Conservation (phyloP, 495 filamentous ascomycete genomes). For the Parathielavia appendiculata region DNA sequence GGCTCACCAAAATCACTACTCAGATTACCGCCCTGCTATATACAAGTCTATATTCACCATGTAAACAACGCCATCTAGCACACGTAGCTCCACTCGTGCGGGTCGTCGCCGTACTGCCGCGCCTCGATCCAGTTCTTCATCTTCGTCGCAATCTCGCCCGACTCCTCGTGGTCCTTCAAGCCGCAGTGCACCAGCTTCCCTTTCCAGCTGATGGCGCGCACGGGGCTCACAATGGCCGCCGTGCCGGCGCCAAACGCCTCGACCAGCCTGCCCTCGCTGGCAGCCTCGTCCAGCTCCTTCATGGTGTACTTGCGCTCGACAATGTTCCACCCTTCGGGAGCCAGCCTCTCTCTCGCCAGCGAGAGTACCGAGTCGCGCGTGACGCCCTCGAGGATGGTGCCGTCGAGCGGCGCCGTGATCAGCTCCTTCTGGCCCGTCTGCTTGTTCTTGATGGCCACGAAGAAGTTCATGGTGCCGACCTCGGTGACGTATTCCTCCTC, state of each 20-base stretch:
- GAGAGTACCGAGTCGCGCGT: slow-evolving; percentile 80
- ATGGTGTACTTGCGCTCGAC: slow-evolving; percentile 87
- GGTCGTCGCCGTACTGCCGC: slow-evolving; percentile 89
- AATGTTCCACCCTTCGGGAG: slow-evolving; percentile 81
- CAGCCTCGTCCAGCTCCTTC: slow-evolving; percentile 70
- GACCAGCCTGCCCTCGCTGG: slow-evolving; percentile 75
- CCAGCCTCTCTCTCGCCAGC: slow-evolving; percentile 76
- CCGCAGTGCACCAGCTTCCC: slow-evolving; percentile 74
- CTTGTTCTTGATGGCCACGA: slow-evolving; percentile 73
- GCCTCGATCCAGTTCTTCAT: slow-evolving; percentile 97
- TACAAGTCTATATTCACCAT: not conserved
- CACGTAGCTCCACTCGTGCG: slow-evolving; percentile 71
- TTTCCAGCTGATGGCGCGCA: slow-evolving; percentile 80
- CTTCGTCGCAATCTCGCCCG: slow-evolving; percentile 71
- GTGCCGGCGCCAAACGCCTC: slow-evolving; percentile 94
- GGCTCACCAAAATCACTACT: not conserved
- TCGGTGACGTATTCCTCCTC: slow-evolving; percentile 93
- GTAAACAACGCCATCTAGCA: slow-evolving; percentile 26
- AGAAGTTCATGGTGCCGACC: slow-evolving; percentile 98
- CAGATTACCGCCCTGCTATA: not conserved
- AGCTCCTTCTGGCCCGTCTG: slow-evolving; percentile 84
- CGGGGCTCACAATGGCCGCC: slow-evolving; percentile 76
- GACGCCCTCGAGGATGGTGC: slow-evolving; percentile 94
- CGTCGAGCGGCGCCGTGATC: slow-evolving; percentile 86
- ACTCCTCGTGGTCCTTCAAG: slow-evolving; percentile 69